Base-by-base conservation (phyloP, 2,329 filamentous ascomycete species). In the Aureobasidium sp. region DNA sequence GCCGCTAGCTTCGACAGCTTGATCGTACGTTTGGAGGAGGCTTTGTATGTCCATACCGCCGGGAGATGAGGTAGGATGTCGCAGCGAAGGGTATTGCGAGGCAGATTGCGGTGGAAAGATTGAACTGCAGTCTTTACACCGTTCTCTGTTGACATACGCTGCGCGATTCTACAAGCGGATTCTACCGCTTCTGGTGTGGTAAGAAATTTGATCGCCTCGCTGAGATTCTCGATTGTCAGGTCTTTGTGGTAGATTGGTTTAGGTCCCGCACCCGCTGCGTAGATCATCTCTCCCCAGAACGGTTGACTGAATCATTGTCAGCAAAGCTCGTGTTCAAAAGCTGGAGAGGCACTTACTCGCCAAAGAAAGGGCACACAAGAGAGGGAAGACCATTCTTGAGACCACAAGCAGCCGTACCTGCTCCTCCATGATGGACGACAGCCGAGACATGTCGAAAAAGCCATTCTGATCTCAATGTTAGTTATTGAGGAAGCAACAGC, bases 31-130 rank as follows among this genome's bases (percentile, higher is more conserved):
- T 58, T 58, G n/a, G 55, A 47, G 7, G 55, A 44, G 3, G 29
- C 7, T 17, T 39, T 58, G 29, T 58, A 58, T 27, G 55, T 81
- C 89, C 89, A 94, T 0, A 86, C 84, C 0, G 90, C 90, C 1
- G 83, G 81, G 45, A 84, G 80, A 61, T 81, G 81, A 0, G 88
- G 88, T 31, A 83, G 81, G 36, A 93, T 68, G 3, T 83, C 80
- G 71, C 90, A 93, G 11, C 25, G 25, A 34, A 59, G 9, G 14
- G 36, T 45, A 2, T 42, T 6, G 20, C 56, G 56, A n/a, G 56
- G 61, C 22, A 55, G 15, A 9, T 49, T 59, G 14, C 42, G 41
- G 37, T 79, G 65, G 37, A 79, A 79, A 3, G 74, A 75, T 41
- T 73, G 66, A 1, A 77, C 76, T 0, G 76, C 76, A 47, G 73